These are phyloP conservation scores for Sordariomycetes sp. DNA, from an alignment of 2,329 filamentous ascomycete genomes.

Conservation along the genomic window DNA sequence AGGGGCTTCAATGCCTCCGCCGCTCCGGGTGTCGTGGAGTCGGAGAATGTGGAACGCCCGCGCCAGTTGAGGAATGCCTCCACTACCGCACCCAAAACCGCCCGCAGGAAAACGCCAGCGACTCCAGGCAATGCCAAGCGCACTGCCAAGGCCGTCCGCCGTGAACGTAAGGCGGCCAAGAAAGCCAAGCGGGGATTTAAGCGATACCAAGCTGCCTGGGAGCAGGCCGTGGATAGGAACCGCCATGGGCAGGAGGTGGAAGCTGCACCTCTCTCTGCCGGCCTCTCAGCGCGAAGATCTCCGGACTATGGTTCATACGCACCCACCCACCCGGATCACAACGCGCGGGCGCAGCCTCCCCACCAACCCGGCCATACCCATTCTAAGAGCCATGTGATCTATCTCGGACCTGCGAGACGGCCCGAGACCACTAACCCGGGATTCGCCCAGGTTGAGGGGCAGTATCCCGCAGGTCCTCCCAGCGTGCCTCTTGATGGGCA, in stretches of 20 bases:
- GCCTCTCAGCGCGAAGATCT: not conserved
- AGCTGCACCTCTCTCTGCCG: not conserved
- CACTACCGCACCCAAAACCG: not conserved
- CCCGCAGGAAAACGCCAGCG: not conserved
- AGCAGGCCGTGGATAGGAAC: slow-evolving; percentile 3
- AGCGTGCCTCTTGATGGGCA: not conserved
- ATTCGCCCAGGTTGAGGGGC: not conserved
- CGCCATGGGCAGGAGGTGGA: not conserved
- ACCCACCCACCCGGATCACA: not conserved
- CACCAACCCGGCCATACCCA: not conserved
- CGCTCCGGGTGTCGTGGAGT: not conserved
- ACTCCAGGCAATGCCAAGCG: slow-evolving; percentile 2
- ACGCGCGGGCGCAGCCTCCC: not conserved
- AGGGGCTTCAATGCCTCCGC: not conserved
- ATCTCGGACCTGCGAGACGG: not conserved
- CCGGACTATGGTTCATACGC: not conserved
- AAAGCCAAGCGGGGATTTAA: slow-evolving; percentile 2
- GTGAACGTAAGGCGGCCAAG: slow-evolving; percentile 2
- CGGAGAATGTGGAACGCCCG: not conserved
- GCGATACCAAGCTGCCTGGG: slow-evolving; percentile 6
- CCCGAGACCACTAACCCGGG: not conserved
- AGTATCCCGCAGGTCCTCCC: not conserved
- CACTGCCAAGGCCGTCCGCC: not conserved
- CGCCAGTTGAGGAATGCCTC: not conserved
- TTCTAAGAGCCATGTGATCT: not conserved